Conservation (phyloP, 1,139 yeast genomes). For the Candida mesenterica region DNA sequence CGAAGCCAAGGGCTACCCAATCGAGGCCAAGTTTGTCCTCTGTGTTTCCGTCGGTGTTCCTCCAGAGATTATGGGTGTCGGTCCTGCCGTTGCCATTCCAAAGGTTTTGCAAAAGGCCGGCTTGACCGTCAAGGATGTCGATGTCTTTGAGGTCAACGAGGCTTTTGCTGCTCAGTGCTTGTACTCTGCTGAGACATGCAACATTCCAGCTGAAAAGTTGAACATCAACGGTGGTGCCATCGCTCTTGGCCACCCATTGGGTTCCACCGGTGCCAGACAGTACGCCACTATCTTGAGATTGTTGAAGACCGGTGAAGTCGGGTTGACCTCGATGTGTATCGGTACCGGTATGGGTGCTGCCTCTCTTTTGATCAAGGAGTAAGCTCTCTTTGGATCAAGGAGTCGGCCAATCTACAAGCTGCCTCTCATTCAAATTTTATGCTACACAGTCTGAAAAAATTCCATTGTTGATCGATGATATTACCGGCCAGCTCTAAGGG, state of each 20-base stretch:
- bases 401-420: no score
- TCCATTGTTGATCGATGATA: slow-evolving; percentile 5
- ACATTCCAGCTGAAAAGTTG: slow-evolving; percentile 69
- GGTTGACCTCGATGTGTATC: slow-evolving; percentile 93
- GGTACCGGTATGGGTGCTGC: slow-evolving; percentile 99
- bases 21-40: slow-evolving; percentile 73
- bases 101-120: slow-evolving; percentile 66
- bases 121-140: slow-evolving; percentile 62
- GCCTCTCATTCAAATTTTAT: no score
- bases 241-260: slow-evolving; percentile 94
- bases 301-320: slow-evolving; percentile 75
- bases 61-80: slow-evolving; percentile 96
- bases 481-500: neutral
- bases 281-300: slow-evolving; percentile 83
- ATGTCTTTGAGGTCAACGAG: slow-evolving; percentile 85
- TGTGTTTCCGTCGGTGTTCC: slow-evolving; percentile 86
- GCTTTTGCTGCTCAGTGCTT: slow-evolving; percentile 95
- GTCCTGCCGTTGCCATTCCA: slow-evolving; percentile 94
- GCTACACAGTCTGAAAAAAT: neutral
- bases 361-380: slow-evolving; percentile 74
- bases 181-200: slow-evolving; percentile 64
- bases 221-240: slow-evolving; percentile 96
- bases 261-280: slow-evolving; percentile 95
- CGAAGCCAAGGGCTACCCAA: slow-evolving; percentile 62
- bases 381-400: slow-evolving; percentile 67